Conservation (phyloP, 2,329 filamentous ascomycete genomes). For the Penicillium sp. region DNA sequence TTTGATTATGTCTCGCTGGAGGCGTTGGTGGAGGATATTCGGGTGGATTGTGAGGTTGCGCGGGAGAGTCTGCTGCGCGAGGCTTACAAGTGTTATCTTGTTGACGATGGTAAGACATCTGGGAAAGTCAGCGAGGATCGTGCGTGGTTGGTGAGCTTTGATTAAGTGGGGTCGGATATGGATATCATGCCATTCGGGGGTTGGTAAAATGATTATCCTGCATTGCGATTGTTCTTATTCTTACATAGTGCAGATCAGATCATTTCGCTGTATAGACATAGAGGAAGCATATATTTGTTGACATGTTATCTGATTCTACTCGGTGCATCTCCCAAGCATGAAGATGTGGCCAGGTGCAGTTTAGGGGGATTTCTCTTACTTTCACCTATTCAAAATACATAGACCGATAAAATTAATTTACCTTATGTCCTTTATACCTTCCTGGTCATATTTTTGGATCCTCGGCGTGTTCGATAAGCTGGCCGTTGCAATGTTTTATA, state of each 20-base stretch:
- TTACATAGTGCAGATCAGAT: conserved; percentile 1
- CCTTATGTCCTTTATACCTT: no score
- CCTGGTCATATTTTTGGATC: no score
- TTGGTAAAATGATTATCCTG: conserved; percentile 1
- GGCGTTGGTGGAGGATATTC: conserved; percentile 82
- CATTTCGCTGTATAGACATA: not conserved
- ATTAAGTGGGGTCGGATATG: not conserved
- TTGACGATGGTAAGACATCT: conserved; percentile 30
- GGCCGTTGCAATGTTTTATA: conserved; percentile 78
- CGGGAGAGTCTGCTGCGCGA: conserved; percentile 67
- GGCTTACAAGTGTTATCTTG: conserved; percentile 54
- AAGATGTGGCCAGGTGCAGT: not conserved
- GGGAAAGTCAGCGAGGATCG: conserved; percentile 34
- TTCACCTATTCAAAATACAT: not conserved
- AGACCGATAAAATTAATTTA: not conserved
- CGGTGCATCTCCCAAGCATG: not conserved
- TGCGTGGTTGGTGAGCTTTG: conserved; percentile 39
- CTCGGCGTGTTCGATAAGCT: no score
- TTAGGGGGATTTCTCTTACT: not conserved
- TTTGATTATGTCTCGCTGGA: conserved; percentile 83
- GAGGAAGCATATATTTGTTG: not conserved
- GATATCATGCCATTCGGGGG: not conserved
- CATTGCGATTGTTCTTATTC: not conserved
- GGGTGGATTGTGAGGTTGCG: conserved; percentile 82
- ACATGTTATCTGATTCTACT: not conserved